A percentile compares a stretch with the other conserved stretches of the same genome.
phyloP scores from a whole-genome alignment of 2,329 filamentous ascomycete species.

The Nothomitra cinnamomea region DNA sequence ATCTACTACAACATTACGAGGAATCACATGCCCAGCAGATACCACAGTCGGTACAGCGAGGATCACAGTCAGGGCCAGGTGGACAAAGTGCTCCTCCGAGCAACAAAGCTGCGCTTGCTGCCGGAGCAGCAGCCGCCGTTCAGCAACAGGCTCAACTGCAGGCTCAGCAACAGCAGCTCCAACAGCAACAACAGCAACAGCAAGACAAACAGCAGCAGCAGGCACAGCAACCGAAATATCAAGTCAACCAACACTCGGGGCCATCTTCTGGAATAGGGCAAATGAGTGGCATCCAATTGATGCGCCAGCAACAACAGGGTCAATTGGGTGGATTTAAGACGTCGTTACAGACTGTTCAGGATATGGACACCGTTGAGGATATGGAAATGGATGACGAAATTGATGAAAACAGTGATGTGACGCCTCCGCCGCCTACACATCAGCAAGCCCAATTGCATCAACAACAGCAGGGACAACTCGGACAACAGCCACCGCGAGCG shows the following conservation, averaged over 20 bases:
- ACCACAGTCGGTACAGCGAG: slow-evolving; percentile 26
- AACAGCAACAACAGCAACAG: slow-evolving; percentile 16
- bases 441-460: slow-evolving; percentile 19
- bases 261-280: slow-evolving; percentile 16
- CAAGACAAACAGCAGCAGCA: slow-evolving; percentile 20
- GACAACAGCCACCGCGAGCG: slow-evolving; percentile 33
- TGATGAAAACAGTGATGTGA: slow-evolving; percentile 2
- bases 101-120: slow-evolving; percentile 31
- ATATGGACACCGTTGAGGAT: slow-evolving; percentile 75
- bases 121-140: slow-evolving; percentile 25
- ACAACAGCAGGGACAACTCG: slow-evolving; percentile 32
- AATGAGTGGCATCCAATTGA: slow-evolving; percentile 4
- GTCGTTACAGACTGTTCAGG: slow-evolving; percentile 26
- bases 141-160: slow-evolving; percentile 32
- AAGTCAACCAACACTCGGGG: slow-evolving; percentile 14
- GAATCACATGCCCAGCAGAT: slow-evolving; percentile 71
- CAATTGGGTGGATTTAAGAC: slow-evolving; percentile 16
- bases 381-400: slow-evolving; percentile 93
- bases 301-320: slow-evolving; percentile 10
- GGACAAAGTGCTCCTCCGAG: slow-evolving; percentile 26
- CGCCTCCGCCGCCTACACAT: slow-evolving; percentile 1
- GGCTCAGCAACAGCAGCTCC: slow-evolving; percentile 15
- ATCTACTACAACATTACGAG: slow-evolving; percentile 91
- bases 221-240: slow-evolving; percentile 17
- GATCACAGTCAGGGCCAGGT: slow-evolving; percentile 31